phyloP scores from a whole-genome alignment of 2,329 filamentous ascomycete species.

The Plectosphaerella sp. region DNA sequence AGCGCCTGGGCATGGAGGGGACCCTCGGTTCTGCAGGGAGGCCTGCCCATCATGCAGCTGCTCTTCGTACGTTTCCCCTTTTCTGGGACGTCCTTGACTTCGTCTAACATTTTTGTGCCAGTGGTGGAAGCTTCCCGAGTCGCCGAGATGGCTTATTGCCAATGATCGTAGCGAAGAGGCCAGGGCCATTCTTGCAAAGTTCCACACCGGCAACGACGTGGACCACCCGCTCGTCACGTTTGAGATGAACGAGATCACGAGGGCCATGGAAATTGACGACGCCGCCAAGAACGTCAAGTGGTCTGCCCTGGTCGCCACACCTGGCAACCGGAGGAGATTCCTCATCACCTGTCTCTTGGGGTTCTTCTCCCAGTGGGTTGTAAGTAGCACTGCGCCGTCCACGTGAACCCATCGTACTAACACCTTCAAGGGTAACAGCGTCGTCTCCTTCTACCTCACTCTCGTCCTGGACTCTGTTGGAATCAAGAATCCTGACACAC shows the following conservation, averaged over 20 bases:
- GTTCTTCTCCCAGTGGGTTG: conserved; percentile 17
- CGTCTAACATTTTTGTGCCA: conserved; percentile 3
- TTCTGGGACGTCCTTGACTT: conserved; percentile 22
- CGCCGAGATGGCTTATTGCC: conserved; percentile 42
- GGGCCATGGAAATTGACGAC: conserved; percentile 11
- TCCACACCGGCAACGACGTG: conserved; percentile 40
- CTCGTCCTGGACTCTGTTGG: conserved; percentile 30
- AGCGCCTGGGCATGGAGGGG: conserved; percentile 8
- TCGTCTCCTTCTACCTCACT: conserved; percentile 30
- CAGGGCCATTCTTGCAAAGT: conserved; percentile 39
- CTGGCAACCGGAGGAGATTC: conserved; percentile 9
- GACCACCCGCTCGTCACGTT: conserved; percentile 14
- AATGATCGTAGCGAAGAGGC: conserved; percentile 47
- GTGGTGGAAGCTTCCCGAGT: conserved; percentile 37
- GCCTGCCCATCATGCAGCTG: conserved; percentile 6
- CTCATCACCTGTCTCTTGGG: conserved; percentile 6
- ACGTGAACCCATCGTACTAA: conserved; percentile 9
- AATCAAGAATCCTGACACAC: conserved; percentile 15
- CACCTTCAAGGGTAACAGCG: conserved; percentile 24
- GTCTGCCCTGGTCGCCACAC: conserved; percentile 12
- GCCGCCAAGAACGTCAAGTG: conserved; percentile 11
- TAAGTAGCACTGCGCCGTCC: background rate
- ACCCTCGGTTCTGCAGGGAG: conserved; percentile 6
- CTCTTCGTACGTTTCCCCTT: conserved; percentile 30
- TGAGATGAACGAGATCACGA: conserved; percentile 11